These are phyloP conservation scores for Trametes punicea DNA, from an alignment of 768 basidiomycete genomes.

Conservation along the genomic window DNA sequence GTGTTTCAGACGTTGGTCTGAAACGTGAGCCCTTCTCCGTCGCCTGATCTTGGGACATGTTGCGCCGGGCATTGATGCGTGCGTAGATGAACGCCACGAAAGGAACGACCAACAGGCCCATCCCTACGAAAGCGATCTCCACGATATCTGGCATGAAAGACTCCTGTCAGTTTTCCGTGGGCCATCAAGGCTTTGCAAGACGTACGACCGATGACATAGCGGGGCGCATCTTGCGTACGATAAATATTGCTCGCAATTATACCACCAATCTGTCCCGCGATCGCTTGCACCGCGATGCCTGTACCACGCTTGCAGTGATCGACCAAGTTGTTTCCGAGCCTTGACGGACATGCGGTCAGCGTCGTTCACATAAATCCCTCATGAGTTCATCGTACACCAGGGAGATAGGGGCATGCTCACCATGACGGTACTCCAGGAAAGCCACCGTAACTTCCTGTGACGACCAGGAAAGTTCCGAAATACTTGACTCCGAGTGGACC, in stretches of 20 bases:
- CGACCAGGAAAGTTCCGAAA: conserved; percentile 68
- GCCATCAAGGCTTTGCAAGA: conserved; percentile 5
- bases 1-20: conserved; percentile 23
- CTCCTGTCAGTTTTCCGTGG: neutral
- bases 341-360: too few relatives aligned
- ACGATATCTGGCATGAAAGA: conserved; percentile 42
- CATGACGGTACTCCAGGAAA: conserved; percentile 65
- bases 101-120: conserved; percentile 54
- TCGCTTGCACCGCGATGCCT: conserved; percentile 67
- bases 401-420: conserved; percentile 22
- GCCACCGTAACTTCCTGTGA: conserved; percentile 58
- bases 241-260: conserved; percentile 65
- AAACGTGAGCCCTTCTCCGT: conserved; percentile 5
- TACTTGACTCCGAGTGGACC: conserved; percentile 57
- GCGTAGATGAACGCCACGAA: conserved; percentile 46
- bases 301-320: conserved; percentile 70
- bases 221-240: conserved; percentile 53
- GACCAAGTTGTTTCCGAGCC: conserved; percentile 56
- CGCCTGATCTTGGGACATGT: conserved; percentile 38
- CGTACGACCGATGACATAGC: conserved; percentile 62
- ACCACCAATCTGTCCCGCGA: conserved; percentile 63
- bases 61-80: conserved; percentile 53
- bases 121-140: conserved; percentile 66
- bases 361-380: neutral
- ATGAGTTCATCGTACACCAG: neutral